Evolutionary conservation across 1,139 yeast genomes (phyloP), one percentile per base, ranked within the genome.

Genomic region (Debaryomyces nepalensis): DNA sequence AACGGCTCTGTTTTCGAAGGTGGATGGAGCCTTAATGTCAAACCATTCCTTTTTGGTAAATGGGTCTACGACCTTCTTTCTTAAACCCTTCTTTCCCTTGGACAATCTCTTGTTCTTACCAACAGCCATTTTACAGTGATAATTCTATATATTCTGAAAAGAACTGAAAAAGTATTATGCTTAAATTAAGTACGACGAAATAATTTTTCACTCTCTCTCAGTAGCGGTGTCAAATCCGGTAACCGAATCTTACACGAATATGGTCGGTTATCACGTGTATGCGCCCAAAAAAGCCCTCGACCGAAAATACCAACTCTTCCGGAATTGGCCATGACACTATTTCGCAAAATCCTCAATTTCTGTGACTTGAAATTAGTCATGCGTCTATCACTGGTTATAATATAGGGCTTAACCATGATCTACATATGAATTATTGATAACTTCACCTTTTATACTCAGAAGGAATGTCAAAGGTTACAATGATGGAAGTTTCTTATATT

Each of bases 41-140:
- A 68, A 73, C 78, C 78, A 73, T 47, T 73, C 78, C 62, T 73
- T 73, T 63, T 70, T 73, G 68, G 76, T 68, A 73, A 73, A 73
- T 48, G 70, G 78, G 68, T 73, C 78, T 43, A 72, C 75, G 52
- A 69, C 74, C 74, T 70, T 73, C 74, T 73, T 73, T 68, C 72
- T 73, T 63, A 73, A 68, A 40, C 78, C 78, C 58, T 73, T 73
- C 68, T 73, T 73, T 51, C 78, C 78, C 66, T 72, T 73, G 60
- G 78, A 73, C 59, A 73, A 70, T 73, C 78, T 73, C 70, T 73
- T 73, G 64, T 73, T 73, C 61, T 73, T 73, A 58, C 79, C 79
- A 57, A 73, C 79, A 66, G 78, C 79, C 79, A 73, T 73, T 53
- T 46, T 59, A 16, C 27, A 34, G 26, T 22, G 39, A 26, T 32